Evolutionary conservation across 805 yeast genomes (phyloP), one percentile per base, ranked within the genome.

Genomic region (Wickerhamomyces sydowiorum): DNA sequence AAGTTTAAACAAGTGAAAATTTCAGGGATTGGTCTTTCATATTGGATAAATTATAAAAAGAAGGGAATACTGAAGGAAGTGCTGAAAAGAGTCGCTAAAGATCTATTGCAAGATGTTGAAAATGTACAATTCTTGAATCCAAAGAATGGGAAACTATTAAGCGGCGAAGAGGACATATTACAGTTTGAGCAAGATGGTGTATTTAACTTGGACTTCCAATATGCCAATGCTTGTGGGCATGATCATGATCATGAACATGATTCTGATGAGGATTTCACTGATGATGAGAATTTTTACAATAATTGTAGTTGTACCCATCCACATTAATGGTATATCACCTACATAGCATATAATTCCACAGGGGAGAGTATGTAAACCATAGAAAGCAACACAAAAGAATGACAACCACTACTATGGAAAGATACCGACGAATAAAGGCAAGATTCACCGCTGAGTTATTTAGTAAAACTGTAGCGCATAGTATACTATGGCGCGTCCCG

Each of bases 281-380:
- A 54, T 30, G 60, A 55, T 39, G 60, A 51, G 18, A 51, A 52
- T 38, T 53, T 52, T 41, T 53, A 51, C 28, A 42, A 38, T 22
- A 50, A 49, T n/a, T 54, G 57, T 34, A 53, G 56, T 25, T 54
- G 59, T 41, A 37, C 53, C 13, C 58, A 54, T 36, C 58, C 48
- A 23, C 42, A 40, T 21, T 47, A 22, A 36, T n/a, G n/a, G n/a
- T n/a, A n/a, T n/a, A n/a, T n/a, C n/a, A n/a, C n/a, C n/a, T n/a
- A n/a, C n/a, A n/a, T n/a, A n/a, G n/a, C n/a, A n/a, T n/a, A n/a
- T n/a, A n/a, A n/a, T n/a, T n/a, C n/a, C n/a, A n/a, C n/a, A n/a
- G n/a, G n/a, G n/a, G n/a, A n/a, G n/a, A n/a, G n/a, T n/a, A n/a
- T n/a, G n/a, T n/a, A n/a, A n/a, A n/a, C n/a, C n/a, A n/a, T n/a